These are phyloP conservation scores for Aureobasidium sp. DNA, from an alignment of 2,329 filamentous ascomycete genomes.

Conservation along the genomic window DNA sequence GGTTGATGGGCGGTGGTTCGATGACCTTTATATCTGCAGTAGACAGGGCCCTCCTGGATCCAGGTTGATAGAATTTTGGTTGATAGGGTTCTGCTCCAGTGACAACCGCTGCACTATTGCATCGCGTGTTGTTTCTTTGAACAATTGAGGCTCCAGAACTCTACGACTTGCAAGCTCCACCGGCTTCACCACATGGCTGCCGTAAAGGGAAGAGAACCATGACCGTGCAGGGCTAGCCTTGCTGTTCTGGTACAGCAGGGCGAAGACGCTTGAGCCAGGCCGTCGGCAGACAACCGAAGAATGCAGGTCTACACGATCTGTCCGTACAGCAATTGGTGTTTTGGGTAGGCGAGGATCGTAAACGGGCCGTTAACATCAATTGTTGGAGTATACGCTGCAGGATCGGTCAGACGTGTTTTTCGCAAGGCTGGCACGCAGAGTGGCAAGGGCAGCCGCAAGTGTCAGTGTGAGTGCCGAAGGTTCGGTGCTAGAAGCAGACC, in stretches of 20 bases:
- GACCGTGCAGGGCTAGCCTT: conserved; percentile 12
- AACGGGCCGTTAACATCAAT: conserved; percentile 13
- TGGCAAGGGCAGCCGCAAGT: not conserved
- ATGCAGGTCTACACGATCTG: not conserved
- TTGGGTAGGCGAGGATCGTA: not conserved
- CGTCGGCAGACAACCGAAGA: conserved; percentile 3
- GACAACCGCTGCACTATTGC: conserved; percentile 10
- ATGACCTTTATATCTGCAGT: conserved; percentile 7
- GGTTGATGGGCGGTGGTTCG: not conserved
- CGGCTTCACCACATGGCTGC: conserved; percentile 3
- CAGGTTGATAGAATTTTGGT: not conserved
- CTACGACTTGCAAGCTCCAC: not conserved
- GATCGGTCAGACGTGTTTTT: not conserved
- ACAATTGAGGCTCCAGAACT: conserved; percentile 10
- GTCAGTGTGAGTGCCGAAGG: not conserved
- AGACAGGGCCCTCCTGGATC: not conserved
- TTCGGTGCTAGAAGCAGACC: conserved; percentile 1
- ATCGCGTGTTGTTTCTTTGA: conserved; percentile 4
- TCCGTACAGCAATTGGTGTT: not conserved
- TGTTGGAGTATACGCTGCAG: conserved; percentile 12
- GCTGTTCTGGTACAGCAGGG: not conserved
- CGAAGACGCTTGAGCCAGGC: not conserved
- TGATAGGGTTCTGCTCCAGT: not conserved
- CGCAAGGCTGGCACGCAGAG: not conserved
- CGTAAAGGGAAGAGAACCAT: conserved; percentile 7